A percentile compares a stretch with the other conserved stretches of the same genome.
Evolutionary conservation across 1,284 basidiomycete genomes (phyloP).

Genomic region (Apiotrichum sp.): DNA sequence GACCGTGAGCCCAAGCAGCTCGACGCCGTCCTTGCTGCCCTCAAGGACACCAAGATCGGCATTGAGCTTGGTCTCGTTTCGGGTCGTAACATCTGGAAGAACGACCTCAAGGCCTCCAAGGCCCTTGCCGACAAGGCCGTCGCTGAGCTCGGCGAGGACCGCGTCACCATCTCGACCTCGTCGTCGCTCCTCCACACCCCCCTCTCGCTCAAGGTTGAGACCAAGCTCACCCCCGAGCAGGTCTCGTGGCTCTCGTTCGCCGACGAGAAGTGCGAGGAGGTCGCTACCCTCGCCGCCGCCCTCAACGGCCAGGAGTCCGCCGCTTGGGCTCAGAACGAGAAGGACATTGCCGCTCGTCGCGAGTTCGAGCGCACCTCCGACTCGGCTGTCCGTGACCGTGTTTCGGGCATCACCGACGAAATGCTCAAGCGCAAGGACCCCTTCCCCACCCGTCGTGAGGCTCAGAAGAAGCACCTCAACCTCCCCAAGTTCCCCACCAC

Average conservation of each 20-base stretch:
- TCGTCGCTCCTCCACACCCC: slow-evolving; percentile 98
- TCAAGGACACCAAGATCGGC: slow-evolving; percentile 73
- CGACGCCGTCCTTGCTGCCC: slow-evolving; percentile 70
- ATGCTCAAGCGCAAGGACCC: slow-evolving; percentile 84
- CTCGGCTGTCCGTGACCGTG: slow-evolving; percentile 90
- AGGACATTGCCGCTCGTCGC: slow-evolving; percentile 89
- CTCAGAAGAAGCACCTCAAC: slow-evolving; percentile 82
- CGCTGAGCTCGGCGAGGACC: slow-evolving; percentile 70
- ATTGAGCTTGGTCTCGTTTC: slow-evolving; percentile 96
- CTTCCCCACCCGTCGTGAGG: slow-evolving; percentile 80
- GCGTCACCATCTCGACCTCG: slow-evolving; percentile 90
- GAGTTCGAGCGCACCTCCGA: slow-evolving; percentile 94
- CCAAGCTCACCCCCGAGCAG: slow-evolving; percentile 81
- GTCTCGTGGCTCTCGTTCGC: slow-evolving; percentile 99
- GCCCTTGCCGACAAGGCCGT: slow-evolving; percentile 80
- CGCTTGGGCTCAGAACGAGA: slow-evolving; percentile 79
- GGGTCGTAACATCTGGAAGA: slow-evolving; percentile 99
- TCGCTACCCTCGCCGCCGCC: slow-evolving; percentile 76
- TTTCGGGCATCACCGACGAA: slow-evolving; percentile 82
- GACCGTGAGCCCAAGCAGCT: slow-evolving; percentile 90
- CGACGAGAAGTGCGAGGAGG: slow-evolving; percentile 90
- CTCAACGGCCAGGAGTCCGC: slow-evolving; percentile 71
- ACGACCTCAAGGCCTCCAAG: slow-evolving; percentile 80
- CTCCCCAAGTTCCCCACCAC: slow-evolving; percentile 98
- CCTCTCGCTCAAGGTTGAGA: slow-evolving; percentile 89